These are phyloP conservation scores for Syzygium oleosum DNA, from an alignment of 345 rosid species.

Conservation along the genomic window DNA sequence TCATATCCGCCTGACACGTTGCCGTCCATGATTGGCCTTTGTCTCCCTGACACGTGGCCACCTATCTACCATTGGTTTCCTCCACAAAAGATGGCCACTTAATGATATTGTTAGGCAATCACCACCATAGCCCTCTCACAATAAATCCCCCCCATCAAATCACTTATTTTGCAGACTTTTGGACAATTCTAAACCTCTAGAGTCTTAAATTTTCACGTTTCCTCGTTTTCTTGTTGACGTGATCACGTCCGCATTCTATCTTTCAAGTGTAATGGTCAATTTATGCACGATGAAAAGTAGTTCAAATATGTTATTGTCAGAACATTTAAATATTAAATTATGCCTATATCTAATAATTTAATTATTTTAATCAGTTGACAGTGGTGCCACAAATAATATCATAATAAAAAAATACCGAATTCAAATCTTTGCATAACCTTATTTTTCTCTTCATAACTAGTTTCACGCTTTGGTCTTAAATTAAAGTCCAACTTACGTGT, in stretches of 20 bases:
- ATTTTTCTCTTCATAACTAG: background rate
- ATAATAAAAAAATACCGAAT: background rate
- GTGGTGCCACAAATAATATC: background rate
- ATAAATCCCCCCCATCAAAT: background rate
- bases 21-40: background rate
- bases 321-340: background rate
- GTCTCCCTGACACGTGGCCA: background rate
- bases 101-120: background rate
- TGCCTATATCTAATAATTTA: background rate
- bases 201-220: background rate
- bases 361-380: background rate
- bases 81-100: background rate
- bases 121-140: background rate
- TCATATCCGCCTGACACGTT: background rate
- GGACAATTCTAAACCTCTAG: background rate
- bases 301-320: background rate
- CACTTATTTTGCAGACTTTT: background rate
- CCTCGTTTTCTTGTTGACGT: background rate
- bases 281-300: background rate
- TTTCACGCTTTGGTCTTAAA: rapidly evolving
- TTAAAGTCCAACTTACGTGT: background rate
- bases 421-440: background rate
- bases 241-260: background rate
- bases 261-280: background rate
- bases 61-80: background rate